A percentile compares a stretch with the other conserved stretches of the same genome.
Evolutionary conservation across 2,329 filamentous ascomycete genomes (phyloP).

Genomic region (Fusarium guadeloupense): DNA sequence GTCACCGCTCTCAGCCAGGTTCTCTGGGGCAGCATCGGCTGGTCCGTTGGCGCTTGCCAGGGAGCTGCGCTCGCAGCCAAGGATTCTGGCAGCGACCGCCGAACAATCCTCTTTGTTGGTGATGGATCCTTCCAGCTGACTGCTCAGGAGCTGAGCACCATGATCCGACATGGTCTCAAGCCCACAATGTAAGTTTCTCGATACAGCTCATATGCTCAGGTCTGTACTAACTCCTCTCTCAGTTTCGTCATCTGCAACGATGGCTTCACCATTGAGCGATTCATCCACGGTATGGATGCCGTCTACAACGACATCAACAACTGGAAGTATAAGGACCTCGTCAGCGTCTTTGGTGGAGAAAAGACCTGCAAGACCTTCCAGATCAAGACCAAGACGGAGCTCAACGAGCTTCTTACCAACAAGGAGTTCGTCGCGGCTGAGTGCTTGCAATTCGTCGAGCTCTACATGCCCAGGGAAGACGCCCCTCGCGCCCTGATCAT

Average conservation of each 20-base stretch:
- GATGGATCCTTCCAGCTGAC: slow-evolving; percentile 90
- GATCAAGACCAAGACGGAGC: slow-evolving; percentile 74
- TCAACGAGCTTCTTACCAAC: slow-evolving; percentile 72
- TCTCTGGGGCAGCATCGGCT: slow-evolving; percentile 74
- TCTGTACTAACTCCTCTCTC: slow-evolving; percentile 32
- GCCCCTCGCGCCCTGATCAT: slow-evolving; percentile 75
- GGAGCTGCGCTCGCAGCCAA: slow-evolving; percentile 78
- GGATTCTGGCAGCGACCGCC: slow-evolving; percentile 66
- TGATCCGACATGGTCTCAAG: slow-evolving; percentile 77
- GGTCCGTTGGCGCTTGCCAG: slow-evolving; percentile 67
- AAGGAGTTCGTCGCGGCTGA: slow-evolving; percentile 67
- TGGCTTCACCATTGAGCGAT: slow-evolving; percentile 89
- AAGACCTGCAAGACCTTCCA: slow-evolving; percentile 69
- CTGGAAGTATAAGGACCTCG: slow-evolving; percentile 78
- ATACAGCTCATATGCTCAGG: not conserved
- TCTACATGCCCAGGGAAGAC: slow-evolving; percentile 83
- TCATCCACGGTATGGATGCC: slow-evolving; percentile 84
- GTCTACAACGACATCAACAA: slow-evolving; percentile 81
- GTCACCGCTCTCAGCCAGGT: slow-evolving; percentile 85
- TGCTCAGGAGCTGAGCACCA: slow-evolving; percentile 83
- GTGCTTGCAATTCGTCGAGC: slow-evolving; percentile 76
- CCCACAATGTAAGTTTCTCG: slow-evolving; percentile 74
- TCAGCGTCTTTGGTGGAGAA: slow-evolving; percentile 73
- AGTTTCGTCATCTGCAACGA: slow-evolving; percentile 87
- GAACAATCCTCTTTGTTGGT: slow-evolving; percentile 87